Evolutionary conservation across 805 yeast genomes (phyloP).

Genomic region (Starmerella ratchasimensis): DNA sequence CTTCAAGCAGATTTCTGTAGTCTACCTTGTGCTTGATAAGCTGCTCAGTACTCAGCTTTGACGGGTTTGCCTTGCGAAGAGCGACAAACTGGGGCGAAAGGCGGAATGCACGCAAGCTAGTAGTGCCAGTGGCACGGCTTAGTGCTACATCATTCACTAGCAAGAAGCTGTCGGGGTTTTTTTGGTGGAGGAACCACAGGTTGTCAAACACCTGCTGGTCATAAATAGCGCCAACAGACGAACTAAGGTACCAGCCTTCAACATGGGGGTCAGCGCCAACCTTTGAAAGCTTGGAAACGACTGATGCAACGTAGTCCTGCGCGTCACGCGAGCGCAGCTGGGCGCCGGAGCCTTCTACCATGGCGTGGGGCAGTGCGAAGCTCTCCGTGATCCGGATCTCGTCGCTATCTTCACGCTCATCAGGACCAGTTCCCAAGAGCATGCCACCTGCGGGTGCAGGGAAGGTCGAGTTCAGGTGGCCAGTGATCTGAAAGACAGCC

Average conservation of each 20-base stretch:
- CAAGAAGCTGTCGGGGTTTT: conserved; percentile 40
- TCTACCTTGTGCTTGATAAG: conserved; percentile 47
- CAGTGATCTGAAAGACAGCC: conserved; percentile 19
- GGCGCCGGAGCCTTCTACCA: conserved; percentile 46
- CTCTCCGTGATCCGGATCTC: conserved; percentile 25
- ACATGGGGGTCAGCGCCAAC: conserved; percentile 55
- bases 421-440: conserved; percentile 18
- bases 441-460: conserved; percentile 22
- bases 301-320: conserved; percentile 51
- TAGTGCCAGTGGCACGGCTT: conserved; percentile 38
- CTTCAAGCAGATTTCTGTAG: conserved; percentile 55
- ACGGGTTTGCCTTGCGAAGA: conserved; percentile 32
- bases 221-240: conserved; percentile 55
- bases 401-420: conserved; percentile 10
- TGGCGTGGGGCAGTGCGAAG: conserved; percentile 47
- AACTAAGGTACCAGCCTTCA: conserved; percentile 70
- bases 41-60: conserved; percentile 52
- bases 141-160: conserved; percentile 57
- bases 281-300: conserved; percentile 45
- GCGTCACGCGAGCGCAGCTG: conserved; percentile 52
- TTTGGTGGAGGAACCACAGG: conserved; percentile 49
- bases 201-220: conserved; percentile 51
- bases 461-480: conserved; percentile 20
- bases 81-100: conserved; percentile 49
- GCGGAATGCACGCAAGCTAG: conserved; percentile 55